Evolutionary conservation across 2,329 filamentous ascomycete genomes (phyloP).

Genomic region (Huntiella abstrusa): DNA sequence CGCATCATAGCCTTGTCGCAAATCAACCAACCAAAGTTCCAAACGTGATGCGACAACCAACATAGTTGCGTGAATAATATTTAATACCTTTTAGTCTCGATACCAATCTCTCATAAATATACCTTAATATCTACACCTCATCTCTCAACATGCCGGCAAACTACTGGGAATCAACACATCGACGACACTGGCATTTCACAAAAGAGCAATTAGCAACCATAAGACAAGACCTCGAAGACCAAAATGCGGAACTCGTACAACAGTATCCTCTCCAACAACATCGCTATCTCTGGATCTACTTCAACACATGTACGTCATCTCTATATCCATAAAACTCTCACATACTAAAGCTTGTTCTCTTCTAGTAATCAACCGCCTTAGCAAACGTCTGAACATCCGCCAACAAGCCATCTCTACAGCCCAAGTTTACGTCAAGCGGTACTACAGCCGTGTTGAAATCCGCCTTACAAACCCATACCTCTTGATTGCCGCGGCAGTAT

Average conservation of each 20-base stretch:
- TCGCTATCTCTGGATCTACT: slow-evolving; percentile 74
- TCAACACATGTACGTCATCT: slow-evolving; percentile 55
- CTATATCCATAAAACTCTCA: background rate
- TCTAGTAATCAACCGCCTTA: slow-evolving; percentile 61
- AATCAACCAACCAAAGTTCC: background rate
- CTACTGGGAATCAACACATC: slow-evolving; percentile 91
- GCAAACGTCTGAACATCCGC: slow-evolving; percentile 63
- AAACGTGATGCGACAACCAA: no score
- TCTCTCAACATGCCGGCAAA: slow-evolving; percentile 59
- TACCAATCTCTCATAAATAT: no score
- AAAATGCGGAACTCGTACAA: slow-evolving; percentile 53
- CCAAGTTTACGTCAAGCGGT: slow-evolving; percentile 84
- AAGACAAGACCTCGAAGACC: slow-evolving; percentile 58
- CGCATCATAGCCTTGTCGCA: background rate
- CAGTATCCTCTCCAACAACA: slow-evolving; percentile 68
- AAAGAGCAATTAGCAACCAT: slow-evolving; percentile 59
- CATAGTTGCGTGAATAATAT: background rate
- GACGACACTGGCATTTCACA: slow-evolving; percentile 76
- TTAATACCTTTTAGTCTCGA: background rate
- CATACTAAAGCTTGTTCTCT: slow-evolving; percentile 5
- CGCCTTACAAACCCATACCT: slow-evolving; percentile 86
- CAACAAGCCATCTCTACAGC: slow-evolving; percentile 91
- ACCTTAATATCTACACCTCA: background rate
- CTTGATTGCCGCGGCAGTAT: slow-evolving; percentile 79
- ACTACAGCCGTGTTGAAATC: slow-evolving; percentile 81